These are phyloP conservation scores for Umbelopsis sp. DNA, from an alignment of 192 early-diverging fungal genomes.

Conservation along the genomic window DNA sequence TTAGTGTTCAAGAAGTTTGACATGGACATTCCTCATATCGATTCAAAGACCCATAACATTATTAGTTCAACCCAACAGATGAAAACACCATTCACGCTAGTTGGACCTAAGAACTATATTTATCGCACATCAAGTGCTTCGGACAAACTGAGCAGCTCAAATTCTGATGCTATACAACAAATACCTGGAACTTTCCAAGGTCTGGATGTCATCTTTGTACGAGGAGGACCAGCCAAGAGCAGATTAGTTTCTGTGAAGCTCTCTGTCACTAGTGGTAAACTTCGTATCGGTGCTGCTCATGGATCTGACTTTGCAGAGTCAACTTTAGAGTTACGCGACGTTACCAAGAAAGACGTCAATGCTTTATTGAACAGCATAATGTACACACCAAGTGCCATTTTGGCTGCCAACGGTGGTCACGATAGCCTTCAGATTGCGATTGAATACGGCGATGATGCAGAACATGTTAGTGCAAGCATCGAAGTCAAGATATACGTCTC, in stretches of 20 bases:
- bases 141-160: background rate
- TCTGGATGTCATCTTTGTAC: constrained; percentile 48
- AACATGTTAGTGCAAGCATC: background rate
- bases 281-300: constrained; percentile 18
- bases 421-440: constrained; percentile 7
- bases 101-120: constrained; percentile 34
- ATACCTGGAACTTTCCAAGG: constrained; percentile 50
- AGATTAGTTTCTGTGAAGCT: constrained; percentile 23
- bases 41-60: constrained; percentile 23
- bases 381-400: constrained; percentile 27
- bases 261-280: constrained; percentile 21
- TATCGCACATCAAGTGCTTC: constrained; percentile 21
- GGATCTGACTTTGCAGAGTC: constrained; percentile 25
- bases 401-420: constrained; percentile 23
- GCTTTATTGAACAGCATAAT: constrained; percentile 27
- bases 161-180: constrained; percentile 18
- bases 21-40: constrained; percentile 44
- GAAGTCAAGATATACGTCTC: background rate
- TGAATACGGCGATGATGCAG: background rate
- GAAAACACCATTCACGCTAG: constrained; percentile 15
- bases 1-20: constrained; percentile 48
- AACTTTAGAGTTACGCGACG: constrained; percentile 15
- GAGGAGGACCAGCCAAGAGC: constrained; percentile 37
- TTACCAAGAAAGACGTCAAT: constrained; percentile 35
- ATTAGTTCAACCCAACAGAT: constrained; percentile 10